Evolutionary conservation across 2,329 filamentous ascomycete genomes (phyloP), one percentile per base, ranked within the genome.

Genomic region (Arthrobotrys megalospora): DNA sequence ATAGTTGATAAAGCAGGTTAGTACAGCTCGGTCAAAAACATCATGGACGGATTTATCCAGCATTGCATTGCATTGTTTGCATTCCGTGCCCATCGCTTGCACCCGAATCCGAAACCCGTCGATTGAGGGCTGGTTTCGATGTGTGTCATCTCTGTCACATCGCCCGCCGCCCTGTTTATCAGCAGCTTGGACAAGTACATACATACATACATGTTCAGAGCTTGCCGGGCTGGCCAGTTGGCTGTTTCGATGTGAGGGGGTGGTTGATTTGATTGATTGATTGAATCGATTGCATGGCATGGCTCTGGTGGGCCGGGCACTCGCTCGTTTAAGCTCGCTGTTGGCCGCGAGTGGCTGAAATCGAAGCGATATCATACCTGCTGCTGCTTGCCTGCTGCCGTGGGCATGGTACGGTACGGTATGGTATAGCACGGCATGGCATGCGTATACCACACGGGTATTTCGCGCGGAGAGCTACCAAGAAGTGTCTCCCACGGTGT

Each of bases 101-200:
- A 65, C 60, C 69, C 69, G 69, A 60, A 73, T 73, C 69, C 69
- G 69, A 73, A 73, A 73, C 69, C 52, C 53, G 48, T 60, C 69
- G 69, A 73, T 38, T 73, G 63, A 47, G 41, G 58, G 60, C 55
- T 60, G 69, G 58, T 73, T 73, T 66, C 60, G 60, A 73, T 73
- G 48, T 73, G 69, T 73, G 69, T 73, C 69, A 73, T 65, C 69
- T 63, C 53, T 63, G 69, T 73, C 69, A 73, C 69, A 73, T 66
- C 58, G 48, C 6, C 60, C 60, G 32, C 69, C 69, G 50, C 69
- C 69, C 48, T 65, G 48, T 45, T 73, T 36, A 24, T 24, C 36
- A 66, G 43, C 50, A 68, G 34, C 45, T 41, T 60, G 43, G 24
- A 28, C 66, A 21, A 19, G 16, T 73, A 21, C n/a, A n/a, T n/a